phyloP scores from a whole-genome alignment of 768 basidiomycete genomes.

The Clitopilus passeckerianus region DNA sequence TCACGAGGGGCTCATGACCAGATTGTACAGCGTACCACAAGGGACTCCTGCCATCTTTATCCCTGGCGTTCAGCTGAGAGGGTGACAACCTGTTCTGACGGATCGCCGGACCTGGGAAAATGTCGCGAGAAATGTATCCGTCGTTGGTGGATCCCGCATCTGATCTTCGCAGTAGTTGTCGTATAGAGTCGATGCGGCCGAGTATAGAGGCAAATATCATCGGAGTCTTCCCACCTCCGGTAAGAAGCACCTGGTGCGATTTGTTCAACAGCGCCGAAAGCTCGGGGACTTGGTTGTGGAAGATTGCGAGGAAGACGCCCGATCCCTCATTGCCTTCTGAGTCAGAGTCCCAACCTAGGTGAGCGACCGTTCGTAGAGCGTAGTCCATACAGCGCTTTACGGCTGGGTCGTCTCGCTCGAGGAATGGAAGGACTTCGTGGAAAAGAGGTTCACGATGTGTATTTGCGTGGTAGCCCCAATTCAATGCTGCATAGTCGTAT shows the following conservation, averaged over 20 bases:
- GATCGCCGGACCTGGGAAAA: no score
- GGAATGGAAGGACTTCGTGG: background rate
- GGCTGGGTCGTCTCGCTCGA: background rate
- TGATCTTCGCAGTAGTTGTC: no score
- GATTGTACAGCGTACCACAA: background rate
- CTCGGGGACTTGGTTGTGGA: background rate
- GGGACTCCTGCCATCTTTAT: no score
- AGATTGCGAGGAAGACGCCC: background rate
- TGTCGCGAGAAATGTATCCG: no score
- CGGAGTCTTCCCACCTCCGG: background rate
- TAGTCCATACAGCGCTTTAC: background rate
- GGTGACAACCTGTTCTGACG: no score
- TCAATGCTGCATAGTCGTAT: background rate
- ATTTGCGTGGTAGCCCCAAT: background rate
- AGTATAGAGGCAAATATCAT: background rate
- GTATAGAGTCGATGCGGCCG: no score
- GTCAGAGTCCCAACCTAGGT: background rate
- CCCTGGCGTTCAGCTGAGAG: no score
- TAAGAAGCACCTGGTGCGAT: background rate
- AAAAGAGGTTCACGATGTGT: background rate
- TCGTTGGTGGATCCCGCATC: no score
- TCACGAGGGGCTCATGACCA: background rate
- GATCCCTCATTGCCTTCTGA: background rate
- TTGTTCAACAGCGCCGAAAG: background rate
- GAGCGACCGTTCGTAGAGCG: background rate